These are phyloP conservation scores for Termitomyces sp. DNA, from an alignment of 768 basidiomycete species.

Conservation along the genomic window DNA sequence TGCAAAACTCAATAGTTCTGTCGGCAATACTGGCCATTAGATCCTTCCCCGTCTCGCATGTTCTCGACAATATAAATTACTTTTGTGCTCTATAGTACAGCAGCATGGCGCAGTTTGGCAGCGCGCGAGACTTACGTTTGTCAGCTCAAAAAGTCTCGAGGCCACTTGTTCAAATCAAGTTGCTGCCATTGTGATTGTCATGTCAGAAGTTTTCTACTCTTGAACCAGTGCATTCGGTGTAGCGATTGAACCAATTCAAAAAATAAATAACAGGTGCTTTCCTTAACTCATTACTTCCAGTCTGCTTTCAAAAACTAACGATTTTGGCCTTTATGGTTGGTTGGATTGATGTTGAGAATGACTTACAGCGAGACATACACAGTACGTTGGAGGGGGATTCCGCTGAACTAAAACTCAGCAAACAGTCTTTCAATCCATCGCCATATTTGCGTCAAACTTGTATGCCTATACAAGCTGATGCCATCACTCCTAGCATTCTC, in stretches of 20 bases:
- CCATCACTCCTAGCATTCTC: slow-evolving; percentile 73
- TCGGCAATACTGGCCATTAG: background rate
- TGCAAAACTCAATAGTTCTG: background rate
- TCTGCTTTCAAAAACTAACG: slow-evolving; percentile 20
- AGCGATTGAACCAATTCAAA: no score
- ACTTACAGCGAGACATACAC: slow-evolving; percentile 44
- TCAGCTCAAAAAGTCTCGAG: background rate
- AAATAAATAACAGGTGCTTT: no score
- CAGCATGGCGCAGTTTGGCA: background rate
- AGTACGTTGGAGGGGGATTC: slow-evolving; percentile 29
- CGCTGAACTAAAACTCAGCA: slow-evolving; percentile 17
- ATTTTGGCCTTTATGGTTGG: slow-evolving; percentile 95
- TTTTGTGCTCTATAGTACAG: background rate
- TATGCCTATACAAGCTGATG: slow-evolving; percentile 77
- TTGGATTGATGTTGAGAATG: slow-evolving; percentile 70
- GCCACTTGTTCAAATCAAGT: background rate
- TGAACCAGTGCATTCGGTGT: background rate
- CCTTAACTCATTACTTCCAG: no score
- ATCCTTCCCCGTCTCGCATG: background rate
- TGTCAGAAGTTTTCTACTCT: background rate
- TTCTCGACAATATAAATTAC: background rate
- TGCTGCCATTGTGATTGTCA: background rate
- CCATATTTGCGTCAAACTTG: slow-evolving; percentile 63
- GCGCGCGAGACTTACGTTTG: background rate
- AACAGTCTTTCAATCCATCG: slow-evolving; percentile 37